These are phyloP conservation scores for Ajuga chamaepitys DNA, from an alignment of 257 asterid species.

Conservation along the genomic window DNA sequence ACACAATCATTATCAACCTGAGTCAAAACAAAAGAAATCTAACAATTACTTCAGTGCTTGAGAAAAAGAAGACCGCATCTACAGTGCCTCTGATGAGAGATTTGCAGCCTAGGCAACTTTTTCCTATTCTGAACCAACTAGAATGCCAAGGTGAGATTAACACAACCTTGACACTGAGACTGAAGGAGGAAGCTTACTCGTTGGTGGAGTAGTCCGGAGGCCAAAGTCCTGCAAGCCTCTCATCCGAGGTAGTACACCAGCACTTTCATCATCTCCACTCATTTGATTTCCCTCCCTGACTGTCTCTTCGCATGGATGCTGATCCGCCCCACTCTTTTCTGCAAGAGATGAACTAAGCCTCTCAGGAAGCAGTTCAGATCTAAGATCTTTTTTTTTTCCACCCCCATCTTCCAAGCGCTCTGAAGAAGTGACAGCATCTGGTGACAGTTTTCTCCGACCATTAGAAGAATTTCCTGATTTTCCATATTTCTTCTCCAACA, in stretches of 20 bases:
- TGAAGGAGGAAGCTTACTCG: slow-evolving; percentile 31
- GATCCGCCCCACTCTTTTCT: slow-evolving; percentile 37
- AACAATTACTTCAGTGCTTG: slow-evolving; percentile 25
- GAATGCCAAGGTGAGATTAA: slow-evolving; percentile 9
- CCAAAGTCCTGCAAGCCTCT: slow-evolving; percentile 90
- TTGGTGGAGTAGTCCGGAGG: slow-evolving; percentile 49
- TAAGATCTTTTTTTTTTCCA: slow-evolving; percentile 26
- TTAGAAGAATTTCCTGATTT: slow-evolving; percentile 43
- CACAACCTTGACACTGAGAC: slow-evolving; percentile 15
- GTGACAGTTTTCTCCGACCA: slow-evolving; percentile 34
- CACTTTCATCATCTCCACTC: slow-evolving; percentile 56
- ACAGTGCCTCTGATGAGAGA: slow-evolving; percentile 27
- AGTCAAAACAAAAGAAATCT: slow-evolving; percentile 22
- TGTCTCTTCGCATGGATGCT: slow-evolving; percentile 23
- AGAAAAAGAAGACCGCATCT: slow-evolving; percentile 22
- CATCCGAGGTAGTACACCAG: slow-evolving; percentile 54
- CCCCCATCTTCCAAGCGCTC: slow-evolving; percentile 36
- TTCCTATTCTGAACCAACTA: slow-evolving; percentile 24
- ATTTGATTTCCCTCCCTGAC: slow-evolving; percentile 41
- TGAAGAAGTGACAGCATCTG: slow-evolving; percentile 46
- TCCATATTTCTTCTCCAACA: slow-evolving; percentile 65
- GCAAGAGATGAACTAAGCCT: slow-evolving; percentile 31
- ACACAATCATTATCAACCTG: slow-evolving; percentile 29
- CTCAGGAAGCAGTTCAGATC: slow-evolving; percentile 31
- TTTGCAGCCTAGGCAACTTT: slow-evolving; percentile 17